phyloP scores from a whole-genome alignment of 345 rosid species.

The Salix udensis region DNA sequence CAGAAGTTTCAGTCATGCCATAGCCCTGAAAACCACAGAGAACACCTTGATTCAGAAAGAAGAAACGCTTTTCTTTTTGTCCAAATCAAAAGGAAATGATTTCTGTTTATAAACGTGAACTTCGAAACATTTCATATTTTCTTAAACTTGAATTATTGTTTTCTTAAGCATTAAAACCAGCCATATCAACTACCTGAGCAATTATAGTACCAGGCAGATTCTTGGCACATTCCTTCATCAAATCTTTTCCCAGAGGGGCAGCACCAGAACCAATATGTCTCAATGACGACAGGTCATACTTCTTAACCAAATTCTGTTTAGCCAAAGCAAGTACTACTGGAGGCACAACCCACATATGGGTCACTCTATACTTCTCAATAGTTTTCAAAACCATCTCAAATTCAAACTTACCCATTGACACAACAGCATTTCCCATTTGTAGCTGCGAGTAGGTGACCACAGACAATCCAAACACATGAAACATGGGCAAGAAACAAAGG shows the following conservation, averaged over 20 bases:
- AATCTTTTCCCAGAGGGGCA: background rate
- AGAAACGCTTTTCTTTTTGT: conserved; percentile 12
- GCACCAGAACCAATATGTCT: background rate
- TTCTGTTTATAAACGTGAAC: background rate
- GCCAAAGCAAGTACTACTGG: background rate
- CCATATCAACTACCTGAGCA: background rate
- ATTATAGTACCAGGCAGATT: background rate
- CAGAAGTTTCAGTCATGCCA: conserved; percentile 85
- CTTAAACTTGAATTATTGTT: background rate
- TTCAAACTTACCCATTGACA: background rate
- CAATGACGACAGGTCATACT: background rate
- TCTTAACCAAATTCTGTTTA: background rate
- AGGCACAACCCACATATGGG: background rate
- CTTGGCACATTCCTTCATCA: background rate
- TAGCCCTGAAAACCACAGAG: conserved; percentile 51
- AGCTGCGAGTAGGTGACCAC: background rate
- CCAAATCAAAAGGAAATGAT: background rate
- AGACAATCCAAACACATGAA: background rate
- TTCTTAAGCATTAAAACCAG: background rate
- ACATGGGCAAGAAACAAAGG: background rate
- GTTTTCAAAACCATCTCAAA: background rate
- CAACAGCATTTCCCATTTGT: background rate
- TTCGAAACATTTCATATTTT: background rate
- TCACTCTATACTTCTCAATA: background rate
- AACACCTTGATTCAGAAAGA: conserved; percentile 4